phyloP scores from a whole-genome alignment of 495 filamentous ascomycete genomes.

The Hypoxylon intermedium region DNA sequence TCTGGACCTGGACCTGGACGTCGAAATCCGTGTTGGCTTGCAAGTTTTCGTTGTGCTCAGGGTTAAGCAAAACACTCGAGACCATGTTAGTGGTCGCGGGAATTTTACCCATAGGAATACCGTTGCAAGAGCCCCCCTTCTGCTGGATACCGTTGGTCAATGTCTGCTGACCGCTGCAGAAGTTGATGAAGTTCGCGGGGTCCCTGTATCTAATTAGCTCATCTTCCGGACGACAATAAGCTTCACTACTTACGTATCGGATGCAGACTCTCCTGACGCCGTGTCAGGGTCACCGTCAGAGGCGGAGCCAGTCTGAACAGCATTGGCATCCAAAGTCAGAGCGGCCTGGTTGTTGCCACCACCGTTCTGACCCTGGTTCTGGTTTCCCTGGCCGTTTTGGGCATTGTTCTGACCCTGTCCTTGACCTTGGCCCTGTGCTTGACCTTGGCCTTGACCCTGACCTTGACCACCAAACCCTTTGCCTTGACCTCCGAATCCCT shows the following conservation, averaged over 20 bases:
- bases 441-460: conserved; percentile 13
- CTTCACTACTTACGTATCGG: conserved; percentile 55
- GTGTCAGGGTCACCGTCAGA: conserved; percentile 43
- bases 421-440: conserved; percentile 19
- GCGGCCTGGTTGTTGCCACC: conserved; percentile 31
- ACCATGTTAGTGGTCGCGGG: conserved; percentile 69
- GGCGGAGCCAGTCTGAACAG: conserved; percentile 59
- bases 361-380: conserved; percentile 12
- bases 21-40: conserved; percentile 60
- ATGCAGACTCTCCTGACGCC: conserved; percentile 61
- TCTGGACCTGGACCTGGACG: conserved; percentile 64
- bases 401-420: conserved; percentile 16
- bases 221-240: too few species aligned
- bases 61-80: conserved; percentile 67
- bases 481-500: conserved; percentile 4
- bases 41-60: conserved; percentile 57
- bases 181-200: conserved; percentile 72
- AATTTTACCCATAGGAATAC: conserved; percentile 76
- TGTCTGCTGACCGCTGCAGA: conserved; percentile 70
- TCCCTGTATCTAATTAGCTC: conserved; percentile 44
- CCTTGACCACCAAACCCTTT: conserved; percentile 2
- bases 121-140: conserved; percentile 73
- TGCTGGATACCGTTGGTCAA: conserved; percentile 73
- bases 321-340: conserved; percentile 50
- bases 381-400: conserved; percentile 15